Conservation (phyloP, 176 grass and related monocot genomes). For the Oryza brachyantha region DNA sequence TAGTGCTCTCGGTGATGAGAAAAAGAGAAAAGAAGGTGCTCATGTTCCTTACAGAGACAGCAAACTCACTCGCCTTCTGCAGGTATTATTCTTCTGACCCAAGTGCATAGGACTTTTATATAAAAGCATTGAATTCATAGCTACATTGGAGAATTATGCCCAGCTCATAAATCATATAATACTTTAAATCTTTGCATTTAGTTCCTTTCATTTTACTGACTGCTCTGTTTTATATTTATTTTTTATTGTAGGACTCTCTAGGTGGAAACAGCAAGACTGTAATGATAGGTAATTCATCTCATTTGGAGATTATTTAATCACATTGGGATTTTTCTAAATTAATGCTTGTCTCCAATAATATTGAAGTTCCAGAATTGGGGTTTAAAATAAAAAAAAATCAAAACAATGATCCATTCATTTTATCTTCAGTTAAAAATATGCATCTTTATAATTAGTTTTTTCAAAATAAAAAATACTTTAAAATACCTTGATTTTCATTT, state of each 20-base stretch:
- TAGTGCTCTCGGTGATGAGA: conserved; percentile 98
- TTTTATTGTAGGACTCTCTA: conserved; percentile 73
- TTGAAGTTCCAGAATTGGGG: neutral
- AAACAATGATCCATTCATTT: neutral
- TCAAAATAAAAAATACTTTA: neutral
- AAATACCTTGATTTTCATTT: neutral
- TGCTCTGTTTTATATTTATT: conserved; percentile 19
- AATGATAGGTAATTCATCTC: conserved; percentile 87
- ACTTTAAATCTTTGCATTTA: neutral
- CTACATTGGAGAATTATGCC: neutral
- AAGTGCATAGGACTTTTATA: neutral
- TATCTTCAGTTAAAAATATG: neutral
- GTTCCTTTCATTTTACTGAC: neutral
- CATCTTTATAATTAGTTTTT: neutral
- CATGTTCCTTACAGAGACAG: conserved; percentile 97
- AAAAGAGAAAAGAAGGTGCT: conserved; percentile 95
- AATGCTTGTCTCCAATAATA: neutral
- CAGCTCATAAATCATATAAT: conserved; percentile 2
- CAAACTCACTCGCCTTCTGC: conserved; percentile 97
- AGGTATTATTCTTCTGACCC: conserved; percentile 43
- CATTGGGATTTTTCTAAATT: neutral
- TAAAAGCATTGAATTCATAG: conserved; percentile 28
- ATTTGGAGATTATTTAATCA: neutral
- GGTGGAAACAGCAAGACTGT: conserved; percentile 99
- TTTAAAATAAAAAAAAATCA: neutral